Conservation (phyloP, 495 filamentous ascomycete genomes). For the Lichenothelia convexa region DNA sequence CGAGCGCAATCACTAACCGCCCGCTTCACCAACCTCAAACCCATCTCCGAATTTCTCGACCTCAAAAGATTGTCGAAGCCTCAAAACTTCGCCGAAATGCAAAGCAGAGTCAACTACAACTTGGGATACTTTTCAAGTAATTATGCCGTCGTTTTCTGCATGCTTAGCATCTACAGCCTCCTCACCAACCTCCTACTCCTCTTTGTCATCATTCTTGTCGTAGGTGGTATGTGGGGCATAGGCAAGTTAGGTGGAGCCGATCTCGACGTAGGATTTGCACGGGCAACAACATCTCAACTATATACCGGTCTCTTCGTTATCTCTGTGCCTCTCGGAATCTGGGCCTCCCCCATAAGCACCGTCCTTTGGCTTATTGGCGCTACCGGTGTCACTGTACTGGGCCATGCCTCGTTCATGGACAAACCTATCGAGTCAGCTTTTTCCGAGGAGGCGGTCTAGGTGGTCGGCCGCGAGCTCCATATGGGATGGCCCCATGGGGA, state of each 20-base stretch:
- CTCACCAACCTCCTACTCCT: conserved; percentile 67
- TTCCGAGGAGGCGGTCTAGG: conserved; percentile 99
- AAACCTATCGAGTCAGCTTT: conserved; percentile 99
- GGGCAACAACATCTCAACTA: conserved; percentile 79
- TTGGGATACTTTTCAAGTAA: conserved; percentile 95
- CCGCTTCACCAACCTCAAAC: conserved; percentile 83
- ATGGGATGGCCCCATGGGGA: conserved; percentile 88
- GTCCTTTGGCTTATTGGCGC: conserved; percentile 92
- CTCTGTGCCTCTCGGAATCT: conserved; percentile 64
- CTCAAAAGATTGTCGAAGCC: conserved; percentile 91
- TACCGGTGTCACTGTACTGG: conserved; percentile 73
- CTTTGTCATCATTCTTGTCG: conserved; percentile 78
- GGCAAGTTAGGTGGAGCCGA: conserved; percentile 73
- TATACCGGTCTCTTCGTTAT: conserved; percentile 76
- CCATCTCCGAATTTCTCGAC: conserved; percentile 86
- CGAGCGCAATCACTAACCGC: conserved; percentile 55
- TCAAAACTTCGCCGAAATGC: conserved; percentile 70
- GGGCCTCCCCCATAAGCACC: conserved; percentile 61
- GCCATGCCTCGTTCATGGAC: conserved; percentile 91
- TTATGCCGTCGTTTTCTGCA: conserved; percentile 81
- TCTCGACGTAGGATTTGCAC: conserved; percentile 63
- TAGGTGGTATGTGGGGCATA: conserved; percentile 74
- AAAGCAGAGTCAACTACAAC: conserved; percentile 95
- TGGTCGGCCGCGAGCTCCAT: conserved; percentile 99
- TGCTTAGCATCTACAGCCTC: conserved; percentile 89